Evolutionary conservation across 352 stramenopile genomes (phyloP).

Genomic region (Pythium dissotocum): DNA sequence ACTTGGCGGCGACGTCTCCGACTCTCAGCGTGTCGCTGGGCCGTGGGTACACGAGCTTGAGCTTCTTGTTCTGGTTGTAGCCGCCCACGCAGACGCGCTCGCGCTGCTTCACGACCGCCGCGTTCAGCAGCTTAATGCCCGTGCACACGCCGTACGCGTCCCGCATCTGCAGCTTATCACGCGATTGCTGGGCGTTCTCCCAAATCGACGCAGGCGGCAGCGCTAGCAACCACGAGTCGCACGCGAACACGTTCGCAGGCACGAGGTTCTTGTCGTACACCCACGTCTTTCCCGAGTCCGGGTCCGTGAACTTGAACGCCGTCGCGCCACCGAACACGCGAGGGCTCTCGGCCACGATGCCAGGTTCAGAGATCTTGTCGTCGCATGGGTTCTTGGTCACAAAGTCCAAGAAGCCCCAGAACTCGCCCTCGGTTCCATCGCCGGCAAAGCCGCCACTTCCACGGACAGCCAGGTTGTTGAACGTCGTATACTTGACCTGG

Average conservation of each 20-base stretch:
- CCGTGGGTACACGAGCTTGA: constrained; percentile 54
- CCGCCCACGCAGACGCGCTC: constrained; percentile 51
- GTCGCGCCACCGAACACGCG: constrained; percentile 49
- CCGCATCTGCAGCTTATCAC: constrained; percentile 48
- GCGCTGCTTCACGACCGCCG: constrained; percentile 66
- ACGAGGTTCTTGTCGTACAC: constrained; percentile 66
- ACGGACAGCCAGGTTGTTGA: constrained; percentile 71
- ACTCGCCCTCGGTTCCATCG: constrained; percentile 37
- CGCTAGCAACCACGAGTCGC: constrained; percentile 74
- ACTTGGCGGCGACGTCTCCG: constrained; percentile 42
- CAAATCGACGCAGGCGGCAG: constrained; percentile 58
- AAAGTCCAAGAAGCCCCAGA: constrained; percentile 56
- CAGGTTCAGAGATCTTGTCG: constrained; percentile 33
- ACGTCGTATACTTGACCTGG: constrained; percentile 62
- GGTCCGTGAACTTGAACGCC: constrained; percentile 45
- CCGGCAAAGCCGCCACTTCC: constrained; percentile 34
- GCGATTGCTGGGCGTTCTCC: constrained; percentile 51
- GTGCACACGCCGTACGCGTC: constrained; percentile 81
- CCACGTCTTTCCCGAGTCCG: constrained; percentile 48
- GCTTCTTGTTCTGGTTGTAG: constrained; percentile 67
- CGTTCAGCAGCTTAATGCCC: constrained; percentile 72
- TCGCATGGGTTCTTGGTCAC: constrained; percentile 66
- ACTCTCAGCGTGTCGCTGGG: constrained; percentile 43
- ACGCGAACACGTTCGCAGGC: constrained; percentile 72
- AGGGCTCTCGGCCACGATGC: constrained; percentile 47